phyloP scores from a whole-genome alignment of 371 early-diverging fungal species.

The Mortierella sp. region DNA sequence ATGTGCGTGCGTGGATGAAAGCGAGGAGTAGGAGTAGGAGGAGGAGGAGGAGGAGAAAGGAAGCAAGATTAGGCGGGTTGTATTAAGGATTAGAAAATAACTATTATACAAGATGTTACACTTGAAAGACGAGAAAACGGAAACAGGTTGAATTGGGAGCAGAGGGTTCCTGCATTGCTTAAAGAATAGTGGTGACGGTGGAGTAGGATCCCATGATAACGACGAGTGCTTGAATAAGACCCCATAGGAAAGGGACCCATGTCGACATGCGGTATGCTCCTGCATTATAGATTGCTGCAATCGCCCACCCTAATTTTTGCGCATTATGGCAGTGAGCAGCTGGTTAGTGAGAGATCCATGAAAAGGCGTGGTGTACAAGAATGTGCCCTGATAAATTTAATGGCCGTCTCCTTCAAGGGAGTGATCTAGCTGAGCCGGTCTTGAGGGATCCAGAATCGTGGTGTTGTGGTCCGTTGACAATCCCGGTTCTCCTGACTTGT shows the following conservation, averaged over 20 bases:
- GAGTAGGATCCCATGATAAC: slow-evolving; percentile 74
- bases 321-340: not conserved
- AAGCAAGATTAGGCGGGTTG: not conserved
- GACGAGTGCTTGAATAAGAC: slow-evolving; percentile 73
- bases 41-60: too few relatives aligned
- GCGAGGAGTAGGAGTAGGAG: not conserved
- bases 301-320: slow-evolving; percentile 64
- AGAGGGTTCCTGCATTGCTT: slow-evolving; percentile 9
- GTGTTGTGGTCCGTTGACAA: not conserved
- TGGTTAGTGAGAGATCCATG: not conserved
- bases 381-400: not conserved
- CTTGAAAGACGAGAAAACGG: not conserved
- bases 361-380: not conserved
- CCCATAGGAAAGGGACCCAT: slow-evolving; percentile 80
- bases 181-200: slow-evolving; percentile 74
- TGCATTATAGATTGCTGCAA: slow-evolving; percentile 72
- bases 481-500: not conserved
- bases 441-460: too few relatives aligned
- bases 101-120: slow-evolving; percentile 1
- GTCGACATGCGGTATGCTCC: slow-evolving; percentile 78
- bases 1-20: not conserved
- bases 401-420: not conserved
- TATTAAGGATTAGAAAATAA: not conserved
- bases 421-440: too few relatives aligned
- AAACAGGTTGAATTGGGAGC: not conserved